phyloP scores from a whole-genome alignment of 371 early-diverging fungal genomes.

The Phascolomyces articulosus region DNA sequence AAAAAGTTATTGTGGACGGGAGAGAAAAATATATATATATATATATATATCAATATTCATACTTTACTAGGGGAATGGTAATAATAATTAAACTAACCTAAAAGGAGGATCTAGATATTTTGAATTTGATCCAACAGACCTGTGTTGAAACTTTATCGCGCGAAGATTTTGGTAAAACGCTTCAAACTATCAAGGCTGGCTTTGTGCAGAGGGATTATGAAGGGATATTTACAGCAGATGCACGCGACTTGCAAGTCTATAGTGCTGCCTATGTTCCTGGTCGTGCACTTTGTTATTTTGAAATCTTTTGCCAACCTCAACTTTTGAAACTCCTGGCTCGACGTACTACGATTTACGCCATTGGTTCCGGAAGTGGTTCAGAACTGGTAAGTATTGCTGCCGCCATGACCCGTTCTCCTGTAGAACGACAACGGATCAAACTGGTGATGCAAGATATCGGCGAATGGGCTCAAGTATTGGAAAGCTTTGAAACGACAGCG shows the following conservation, averaged over 20 bases:
- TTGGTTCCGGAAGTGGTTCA: constrained; percentile 90
- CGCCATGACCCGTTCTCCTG: constrained; percentile 62
- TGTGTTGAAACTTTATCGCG: constrained; percentile 63
- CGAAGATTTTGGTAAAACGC: constrained; percentile 61
- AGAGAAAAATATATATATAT: too few relatives aligned
- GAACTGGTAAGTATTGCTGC: constrained; percentile 85
- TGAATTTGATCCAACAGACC: constrained; percentile 68
- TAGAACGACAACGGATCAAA: constrained; percentile 49
- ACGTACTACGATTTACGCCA: constrained; percentile 54
- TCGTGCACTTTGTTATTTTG: constrained; percentile 85
- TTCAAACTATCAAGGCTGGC: constrained; percentile 77
- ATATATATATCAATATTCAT: too few relatives aligned
- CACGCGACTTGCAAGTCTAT: constrained; percentile 76
- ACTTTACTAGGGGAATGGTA: too few relatives aligned
- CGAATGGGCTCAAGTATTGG: constrained; percentile 56
- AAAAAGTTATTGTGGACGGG: not conserved
- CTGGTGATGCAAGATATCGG: constrained; percentile 76
- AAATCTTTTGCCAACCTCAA: constrained; percentile 66
- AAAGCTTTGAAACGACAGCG: constrained; percentile 31
- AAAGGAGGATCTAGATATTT: constrained; percentile 52
- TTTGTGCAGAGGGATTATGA: constrained; percentile 86
- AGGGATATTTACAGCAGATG: constrained; percentile 75
- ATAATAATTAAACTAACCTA: not conserved
- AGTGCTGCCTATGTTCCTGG: constrained; percentile 87
- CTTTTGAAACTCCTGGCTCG: constrained; percentile 51